Conservation (phyloP, 2,329 filamentous ascomycete genomes). For the Colletotrichum sublineola region DNA sequence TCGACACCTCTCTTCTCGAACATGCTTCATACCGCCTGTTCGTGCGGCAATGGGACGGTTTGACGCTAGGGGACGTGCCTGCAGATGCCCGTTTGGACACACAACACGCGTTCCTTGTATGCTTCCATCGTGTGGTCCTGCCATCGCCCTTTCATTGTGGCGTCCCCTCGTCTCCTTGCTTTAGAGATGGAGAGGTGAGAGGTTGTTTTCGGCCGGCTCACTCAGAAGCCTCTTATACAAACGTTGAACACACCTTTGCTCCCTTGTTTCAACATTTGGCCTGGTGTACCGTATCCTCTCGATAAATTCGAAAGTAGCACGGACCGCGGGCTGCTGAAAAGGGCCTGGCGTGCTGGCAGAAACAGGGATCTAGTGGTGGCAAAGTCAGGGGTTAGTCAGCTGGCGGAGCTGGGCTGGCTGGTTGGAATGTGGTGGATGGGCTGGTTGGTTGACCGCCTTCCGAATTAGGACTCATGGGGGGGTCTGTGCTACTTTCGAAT, state of each 20-base stretch:
- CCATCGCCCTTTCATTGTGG: background rate
- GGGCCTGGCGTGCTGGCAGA: background rate
- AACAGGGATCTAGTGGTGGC: too few species aligned
- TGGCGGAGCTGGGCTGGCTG: too few species aligned
- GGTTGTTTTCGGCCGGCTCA: background rate
- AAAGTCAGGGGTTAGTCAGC: background rate
- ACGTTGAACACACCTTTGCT: background rate
- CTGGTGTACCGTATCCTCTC: too few species aligned
- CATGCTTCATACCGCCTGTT: slow-evolving; percentile 30
- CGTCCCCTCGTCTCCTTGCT: background rate
- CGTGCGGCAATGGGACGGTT: slow-evolving; percentile 31
- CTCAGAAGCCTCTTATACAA: background rate
- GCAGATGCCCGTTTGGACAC: slow-evolving; percentile 14
- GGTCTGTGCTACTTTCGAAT: too few species aligned
- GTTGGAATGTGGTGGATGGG: too few species aligned
- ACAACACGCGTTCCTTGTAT: background rate
- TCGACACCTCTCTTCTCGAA: slow-evolving; percentile 14
- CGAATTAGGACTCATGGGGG: too few species aligned
- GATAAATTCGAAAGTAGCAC: too few species aligned
- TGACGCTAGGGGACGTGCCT: slow-evolving; percentile 24
- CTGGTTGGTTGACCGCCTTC: too few species aligned
- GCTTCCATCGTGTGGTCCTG: background rate
- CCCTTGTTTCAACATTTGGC: background rate
- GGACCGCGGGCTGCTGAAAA: too few species aligned
- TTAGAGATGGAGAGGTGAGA: background rate